Base-by-base conservation (phyloP, 441 rosid species). In the Corymbia citriodora region DNA sequence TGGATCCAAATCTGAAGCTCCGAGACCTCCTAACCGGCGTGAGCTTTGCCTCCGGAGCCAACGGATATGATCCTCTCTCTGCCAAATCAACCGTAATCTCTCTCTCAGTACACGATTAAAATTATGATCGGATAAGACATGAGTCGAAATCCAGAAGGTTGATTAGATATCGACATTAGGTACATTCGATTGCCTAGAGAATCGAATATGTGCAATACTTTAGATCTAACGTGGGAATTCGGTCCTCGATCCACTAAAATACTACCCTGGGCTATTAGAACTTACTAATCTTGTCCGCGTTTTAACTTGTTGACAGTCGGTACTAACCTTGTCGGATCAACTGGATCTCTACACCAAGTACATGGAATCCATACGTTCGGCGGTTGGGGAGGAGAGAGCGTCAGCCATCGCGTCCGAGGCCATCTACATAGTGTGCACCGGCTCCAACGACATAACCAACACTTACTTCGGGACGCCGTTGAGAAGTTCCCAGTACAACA, bases 361-460 rank as follows among this genome's bases (percentile, higher is more conserved):
- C 92, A 27, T 89, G 79, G 61, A 70, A 45, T 94, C 88, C 89
- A 61, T 95, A 85, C 81, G 83, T 55, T 48, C 92, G 40, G 92
- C 57, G 14, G 91, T 93, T 50, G 97, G 97, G 87, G 93, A 87
- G 70, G 95, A 93, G 79, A 91, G 81, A 90, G 49, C 92, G 2
- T 91, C 90, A 23, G 65, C 59, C 1, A 88, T 95, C 55, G 36
- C 93, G 4, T 92, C 94, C 5, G 63, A 93, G 91, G 88, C 92
- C 91, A 1, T 94, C 33, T 93, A 87, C 88, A 0, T 91, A 2
- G 33, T 95, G 3, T 92, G 90, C 79, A 48, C 89, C 8, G 96
- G 97, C 57, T 92, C 92, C 63, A 90, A 96, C n/a, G 96, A 95
- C 87, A 91, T 93, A 90, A 90, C 93, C 55, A 90, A 94, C 68